Evolutionary conservation across 768 basidiomycete genomes (phyloP).

Genomic region (Pholiota molesta): DNA sequence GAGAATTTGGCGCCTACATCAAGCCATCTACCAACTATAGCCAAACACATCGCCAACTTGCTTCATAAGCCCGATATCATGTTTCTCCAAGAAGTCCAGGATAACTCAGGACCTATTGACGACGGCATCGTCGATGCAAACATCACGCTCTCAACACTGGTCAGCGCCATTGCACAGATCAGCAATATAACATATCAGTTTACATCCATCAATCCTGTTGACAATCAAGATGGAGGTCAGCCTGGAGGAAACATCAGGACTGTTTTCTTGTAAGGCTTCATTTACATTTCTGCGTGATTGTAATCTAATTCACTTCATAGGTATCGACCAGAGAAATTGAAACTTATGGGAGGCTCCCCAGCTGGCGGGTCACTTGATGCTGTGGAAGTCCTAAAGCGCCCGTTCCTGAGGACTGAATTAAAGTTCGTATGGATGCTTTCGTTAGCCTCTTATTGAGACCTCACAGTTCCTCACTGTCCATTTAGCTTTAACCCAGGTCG

Average conservation of each 20-base stretch:
- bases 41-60: constrained; percentile 51
- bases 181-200: constrained; percentile 51
- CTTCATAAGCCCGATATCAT: constrained; percentile 59
- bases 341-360: constrained; percentile 46
- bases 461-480: constrained; percentile 4
- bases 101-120: constrained; percentile 53
- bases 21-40: constrained; percentile 49
- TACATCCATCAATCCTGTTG: constrained; percentile 51
- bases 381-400: constrained; percentile 35
- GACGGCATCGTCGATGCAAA: constrained; percentile 58
- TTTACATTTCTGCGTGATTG: not conserved
- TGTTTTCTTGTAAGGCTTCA: constrained; percentile 49
- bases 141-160: constrained; percentile 51
- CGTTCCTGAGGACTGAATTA: constrained; percentile 37
- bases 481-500: constrained; percentile 65
- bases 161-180: constrained; percentile 46
- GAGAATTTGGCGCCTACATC: constrained; percentile 59
- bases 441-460: not conserved
- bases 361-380: constrained; percentile 52
- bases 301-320: constrained; percentile 16
- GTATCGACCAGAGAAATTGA: constrained; percentile 54
- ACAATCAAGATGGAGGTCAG: constrained; percentile 59
- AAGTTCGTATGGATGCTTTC: constrained; percentile 36
- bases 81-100: constrained; percentile 68
- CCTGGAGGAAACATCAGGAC: constrained; percentile 68